Evolutionary conservation across 768 basidiomycete species (phyloP), one percentile per base, ranked within the genome.

Genomic region (Suillus subalutaceus): DNA sequence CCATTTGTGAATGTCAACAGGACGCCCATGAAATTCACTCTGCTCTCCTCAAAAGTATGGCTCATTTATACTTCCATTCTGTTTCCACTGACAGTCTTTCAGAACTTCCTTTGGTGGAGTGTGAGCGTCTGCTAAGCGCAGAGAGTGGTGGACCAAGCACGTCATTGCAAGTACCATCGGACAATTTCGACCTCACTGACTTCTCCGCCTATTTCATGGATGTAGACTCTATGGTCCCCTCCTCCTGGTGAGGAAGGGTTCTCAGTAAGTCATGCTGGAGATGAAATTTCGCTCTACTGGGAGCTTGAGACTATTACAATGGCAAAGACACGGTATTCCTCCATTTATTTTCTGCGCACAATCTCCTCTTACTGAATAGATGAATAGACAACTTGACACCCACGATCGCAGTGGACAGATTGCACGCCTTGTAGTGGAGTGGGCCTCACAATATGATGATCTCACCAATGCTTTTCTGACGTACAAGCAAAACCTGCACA

Each of bases 181-280:
- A 48, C 48, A 48, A 48, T 48, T 48, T 48, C n/a, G n/a, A 48
- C 48, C 48, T 48, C n/a, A 48, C 48, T 2, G 5, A 48, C n/a
- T 48, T 48, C 48, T 48, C n/a, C 1, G 2, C 48, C 5, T 48
- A 48, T 23, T 48, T 48, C n/a, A 48, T 48, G 48, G n/a, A 48
- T 48, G n/a, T 48, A 48, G 48, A 48, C n/a, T 48, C 48, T 48
- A 48, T 48, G n/a, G n/a, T 48, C n/a, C 48, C 48, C 48, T 48
- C n/a, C 48, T 48, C 48, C 48, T 12, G 48, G 48, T 13, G 12
- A 48, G 48, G 48, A 48, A 48, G 48, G 48, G 48, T 48, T 48
- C 48, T 48, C n/a, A 23, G 48, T 48, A 1, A 48, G 48, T 13
- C 48, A 48, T 13, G n/a, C n/a, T 48, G 48, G 48, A 48, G 48